phyloP scores from a whole-genome alignment of 169 alveolate genomes.

The Theileria equi region DNA sequence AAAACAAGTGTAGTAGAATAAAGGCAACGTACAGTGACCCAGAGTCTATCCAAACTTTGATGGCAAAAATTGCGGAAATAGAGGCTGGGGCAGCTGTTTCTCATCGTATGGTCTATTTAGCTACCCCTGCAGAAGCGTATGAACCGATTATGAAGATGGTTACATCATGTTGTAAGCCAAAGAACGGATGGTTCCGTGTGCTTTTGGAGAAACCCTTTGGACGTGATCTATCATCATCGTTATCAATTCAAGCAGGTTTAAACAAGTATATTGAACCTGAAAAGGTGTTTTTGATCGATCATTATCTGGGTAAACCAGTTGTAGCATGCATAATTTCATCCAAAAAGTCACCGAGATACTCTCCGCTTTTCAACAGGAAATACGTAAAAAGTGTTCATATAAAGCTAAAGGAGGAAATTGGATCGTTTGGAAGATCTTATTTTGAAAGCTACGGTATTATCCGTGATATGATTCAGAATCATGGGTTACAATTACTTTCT shows the following conservation, averaged over 20 bases:
- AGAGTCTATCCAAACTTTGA: conserved; percentile 4
- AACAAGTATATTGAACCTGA: conserved; percentile 30
- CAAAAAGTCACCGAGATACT: conserved; percentile 33
- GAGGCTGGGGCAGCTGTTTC: conserved; percentile 47
- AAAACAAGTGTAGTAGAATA: conserved; percentile 35
- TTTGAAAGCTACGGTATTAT: conserved; percentile 63
- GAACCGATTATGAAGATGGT: conserved; percentile 55
- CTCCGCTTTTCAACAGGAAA: conserved; percentile 26
- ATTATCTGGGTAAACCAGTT: conserved; percentile 63
- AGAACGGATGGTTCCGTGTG: conserved; percentile 59
- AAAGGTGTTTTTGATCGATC: conserved; percentile 59
- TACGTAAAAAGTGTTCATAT: conserved; percentile 64
- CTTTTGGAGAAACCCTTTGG: conserved; percentile 69
- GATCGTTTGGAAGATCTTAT: conserved; percentile 53
- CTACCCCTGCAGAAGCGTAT: conserved; percentile 66
- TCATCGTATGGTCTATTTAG: conserved; percentile 57
- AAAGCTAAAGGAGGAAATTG: conserved; percentile 55
- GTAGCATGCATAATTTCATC: conserved; percentile 51
- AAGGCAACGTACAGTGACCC: conserved; percentile 35
- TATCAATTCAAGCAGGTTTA: conserved; percentile 26
- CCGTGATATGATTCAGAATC: conserved; percentile 66
- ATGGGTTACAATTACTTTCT: conserved; percentile 59
- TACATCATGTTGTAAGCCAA: conserved; percentile 53
- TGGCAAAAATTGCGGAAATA: conserved; percentile 22
- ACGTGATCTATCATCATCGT: conserved; percentile 38